phyloP scores from a whole-genome alignment of 2,329 filamentous ascomycete genomes.

The Fusarium stilboides region DNA sequence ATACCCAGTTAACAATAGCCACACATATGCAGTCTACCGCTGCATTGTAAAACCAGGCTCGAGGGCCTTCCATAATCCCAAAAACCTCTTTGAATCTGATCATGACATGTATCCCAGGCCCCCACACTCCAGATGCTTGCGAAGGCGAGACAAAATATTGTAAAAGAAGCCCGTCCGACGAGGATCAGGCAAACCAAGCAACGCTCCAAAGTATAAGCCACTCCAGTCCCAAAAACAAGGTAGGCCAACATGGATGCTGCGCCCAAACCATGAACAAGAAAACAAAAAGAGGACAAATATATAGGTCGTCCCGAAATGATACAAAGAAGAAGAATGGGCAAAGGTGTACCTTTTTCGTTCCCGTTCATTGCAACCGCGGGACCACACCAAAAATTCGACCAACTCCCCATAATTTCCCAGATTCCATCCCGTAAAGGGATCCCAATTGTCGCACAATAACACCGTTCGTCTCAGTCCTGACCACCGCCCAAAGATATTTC shows the following conservation, averaged over 20 bases:
- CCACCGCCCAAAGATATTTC: slow-evolving; percentile 53
- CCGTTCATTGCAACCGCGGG: slow-evolving; percentile 52
- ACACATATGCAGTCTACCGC: slow-evolving; percentile 51
- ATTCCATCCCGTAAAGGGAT: slow-evolving; percentile 52
- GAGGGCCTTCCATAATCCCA: slow-evolving; percentile 52
- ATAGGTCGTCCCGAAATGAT: slow-evolving; percentile 50
- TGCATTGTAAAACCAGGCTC: slow-evolving; percentile 56
- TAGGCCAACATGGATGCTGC: slow-evolving; percentile 37
- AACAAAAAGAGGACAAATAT: slow-evolving; percentile 52
- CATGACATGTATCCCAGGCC: slow-evolving; percentile 52
- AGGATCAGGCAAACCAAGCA: slow-evolving; percentile 51
- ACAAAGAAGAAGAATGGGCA: slow-evolving; percentile 51
- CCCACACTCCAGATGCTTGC: slow-evolving; percentile 54
- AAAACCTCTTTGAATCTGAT: slow-evolving; percentile 54
- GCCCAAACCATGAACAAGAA: slow-evolving; percentile 37
- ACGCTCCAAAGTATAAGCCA: slow-evolving; percentile 47
- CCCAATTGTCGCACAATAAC: slow-evolving; percentile 51
- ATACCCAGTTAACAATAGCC: slow-evolving; percentile 54
- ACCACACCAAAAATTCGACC: slow-evolving; percentile 53
- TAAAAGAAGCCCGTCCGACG: slow-evolving; percentile 43
- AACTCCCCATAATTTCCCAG: slow-evolving; percentile 57
- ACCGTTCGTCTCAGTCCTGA: slow-evolving; percentile 56
- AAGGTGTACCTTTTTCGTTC: slow-evolving; percentile 50
- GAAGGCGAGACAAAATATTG: slow-evolving; percentile 47
- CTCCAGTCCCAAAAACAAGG: slow-evolving; percentile 39